Evolutionary conservation across 2,329 filamentous ascomycete species (phyloP).

Genomic region (Cladosporium phlei): DNA sequence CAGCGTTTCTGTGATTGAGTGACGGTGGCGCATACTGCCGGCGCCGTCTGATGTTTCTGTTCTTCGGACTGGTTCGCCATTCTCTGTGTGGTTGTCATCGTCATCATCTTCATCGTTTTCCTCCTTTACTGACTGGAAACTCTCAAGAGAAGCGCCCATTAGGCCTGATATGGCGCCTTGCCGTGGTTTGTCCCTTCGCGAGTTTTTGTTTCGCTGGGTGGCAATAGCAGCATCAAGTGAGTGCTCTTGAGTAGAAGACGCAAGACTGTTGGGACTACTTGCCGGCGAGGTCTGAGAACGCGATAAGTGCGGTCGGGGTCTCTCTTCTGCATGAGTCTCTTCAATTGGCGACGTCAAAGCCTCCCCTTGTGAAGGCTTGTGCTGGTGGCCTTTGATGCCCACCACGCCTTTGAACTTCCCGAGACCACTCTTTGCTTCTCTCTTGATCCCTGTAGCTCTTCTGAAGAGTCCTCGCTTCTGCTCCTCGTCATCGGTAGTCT

Average conservation of each 20-base stretch:
- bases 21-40: not conserved
- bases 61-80: constrained; percentile 31
- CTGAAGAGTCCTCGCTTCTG: constrained; percentile 60
- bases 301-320: constrained; percentile 19
- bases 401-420: constrained; percentile 83
- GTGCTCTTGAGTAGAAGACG: constrained; percentile 10
- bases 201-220: constrained; percentile 33
- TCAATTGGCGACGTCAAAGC: constrained; percentile 18
- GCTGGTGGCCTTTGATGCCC: constrained; percentile 47
- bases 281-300: constrained; percentile 25
- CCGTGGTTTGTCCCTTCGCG: constrained; percentile 17
- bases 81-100: constrained; percentile 43
- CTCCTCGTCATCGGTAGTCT: constrained; percentile 31
- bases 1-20: not conserved
- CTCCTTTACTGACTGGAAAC: constrained; percentile 17
- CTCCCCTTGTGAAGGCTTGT: constrained; percentile 33
- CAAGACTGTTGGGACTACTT: constrained; percentile 26
- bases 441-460: constrained; percentile 72
- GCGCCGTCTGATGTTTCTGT: not conserved
- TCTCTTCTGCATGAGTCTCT: constrained; percentile 12
- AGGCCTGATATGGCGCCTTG: not conserved
- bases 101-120: constrained; percentile 47
- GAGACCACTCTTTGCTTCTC: constrained; percentile 75
- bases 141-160: not conserved
- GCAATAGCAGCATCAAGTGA: constrained; percentile 31